Conservation (phyloP, 768 basidiomycete species). For the Lactarius deliciosus region DNA sequence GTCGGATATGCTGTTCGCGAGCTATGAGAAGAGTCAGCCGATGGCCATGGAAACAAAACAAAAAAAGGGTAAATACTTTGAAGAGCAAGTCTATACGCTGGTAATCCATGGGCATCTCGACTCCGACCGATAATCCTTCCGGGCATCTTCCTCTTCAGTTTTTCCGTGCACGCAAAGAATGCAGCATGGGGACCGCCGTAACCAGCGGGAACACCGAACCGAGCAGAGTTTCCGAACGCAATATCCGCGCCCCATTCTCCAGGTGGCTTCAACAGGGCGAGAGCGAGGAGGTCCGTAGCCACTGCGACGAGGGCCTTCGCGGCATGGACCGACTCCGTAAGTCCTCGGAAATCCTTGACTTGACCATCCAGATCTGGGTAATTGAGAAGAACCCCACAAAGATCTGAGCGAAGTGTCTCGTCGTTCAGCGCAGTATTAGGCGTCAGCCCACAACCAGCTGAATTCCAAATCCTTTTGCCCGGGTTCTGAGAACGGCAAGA, state of each 20-base stretch:
- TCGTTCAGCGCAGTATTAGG: slow-evolving; percentile 50
- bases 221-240: slow-evolving; percentile 90
- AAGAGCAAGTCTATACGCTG: slow-evolving; percentile 88
- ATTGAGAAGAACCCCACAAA: slow-evolving; percentile 89
- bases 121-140: slow-evolving; percentile 91
- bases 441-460: slow-evolving; percentile 71
- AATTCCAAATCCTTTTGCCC: slow-evolving; percentile 93
- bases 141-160: slow-evolving; percentile 97
- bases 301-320: slow-evolving; percentile 79
- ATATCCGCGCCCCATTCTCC: slow-evolving; percentile 99
- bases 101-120: slow-evolving; percentile 78
- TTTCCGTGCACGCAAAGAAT: slow-evolving; percentile 93
- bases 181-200: slow-evolving; percentile 97
- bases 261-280: slow-evolving; percentile 91
- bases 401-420: slow-evolving; percentile 52
- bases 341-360: slow-evolving; percentile 66
- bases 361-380: slow-evolving; percentile 91
- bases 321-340: slow-evolving; percentile 69
- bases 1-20: slow-evolving; percentile 94
- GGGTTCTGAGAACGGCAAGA: slow-evolving; percentile 81
- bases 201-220: slow-evolving; percentile 96
- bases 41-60: not conserved
- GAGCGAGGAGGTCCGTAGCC: slow-evolving; percentile 88
- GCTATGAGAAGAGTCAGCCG: slow-evolving; percentile 46
- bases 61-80: slow-evolving; percentile 65